These are phyloP conservation scores for Anisodus tanguticus DNA, from an alignment of 257 asterid genomes.

Conservation along the genomic window DNA sequence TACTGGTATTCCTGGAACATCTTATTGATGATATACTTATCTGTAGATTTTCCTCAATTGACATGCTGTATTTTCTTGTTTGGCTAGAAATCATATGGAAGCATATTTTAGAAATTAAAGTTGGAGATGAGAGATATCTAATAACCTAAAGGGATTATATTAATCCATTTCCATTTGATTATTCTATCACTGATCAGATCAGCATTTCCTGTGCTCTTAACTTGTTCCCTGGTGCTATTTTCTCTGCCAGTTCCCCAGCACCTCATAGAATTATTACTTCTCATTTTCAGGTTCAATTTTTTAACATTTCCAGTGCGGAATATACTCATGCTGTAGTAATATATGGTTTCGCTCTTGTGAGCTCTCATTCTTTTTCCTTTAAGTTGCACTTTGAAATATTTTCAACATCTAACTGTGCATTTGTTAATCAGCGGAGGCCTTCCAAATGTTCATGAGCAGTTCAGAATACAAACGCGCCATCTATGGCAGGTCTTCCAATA, in stretches of 20 bases:
- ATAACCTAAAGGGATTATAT: too few relatives aligned
- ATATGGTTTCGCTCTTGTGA: constrained; percentile 76
- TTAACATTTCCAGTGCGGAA: constrained; percentile 44
- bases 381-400: neutral
- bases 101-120: too few relatives aligned
- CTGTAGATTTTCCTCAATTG: too few relatives aligned
- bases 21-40: neutral
- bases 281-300: constrained; percentile 54
- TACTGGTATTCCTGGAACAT: constrained; percentile 45
- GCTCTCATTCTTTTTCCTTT: constrained; percentile 38
- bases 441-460: constrained; percentile 66
- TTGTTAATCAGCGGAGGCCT: constrained; percentile 62
- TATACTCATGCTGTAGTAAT: constrained; percentile 70
- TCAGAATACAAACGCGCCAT: constrained; percentile 50
- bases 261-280: neutral
- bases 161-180: too few relatives aligned
- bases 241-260: neutral
- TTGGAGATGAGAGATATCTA: too few relatives aligned
- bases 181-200: too few relatives aligned
- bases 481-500: too few relatives aligned
- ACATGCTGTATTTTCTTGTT: too few relatives aligned
- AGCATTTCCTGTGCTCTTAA: neutral
- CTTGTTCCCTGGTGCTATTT: neutral
- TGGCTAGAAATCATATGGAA: too few relatives aligned
- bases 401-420: constrained; percentile 32